A percentile compares a stretch with the other conserved stretches of the same genome.
phyloP scores from a whole-genome alignment of 1,284 basidiomycete species.

The Exsudoporus floridanus region DNA sequence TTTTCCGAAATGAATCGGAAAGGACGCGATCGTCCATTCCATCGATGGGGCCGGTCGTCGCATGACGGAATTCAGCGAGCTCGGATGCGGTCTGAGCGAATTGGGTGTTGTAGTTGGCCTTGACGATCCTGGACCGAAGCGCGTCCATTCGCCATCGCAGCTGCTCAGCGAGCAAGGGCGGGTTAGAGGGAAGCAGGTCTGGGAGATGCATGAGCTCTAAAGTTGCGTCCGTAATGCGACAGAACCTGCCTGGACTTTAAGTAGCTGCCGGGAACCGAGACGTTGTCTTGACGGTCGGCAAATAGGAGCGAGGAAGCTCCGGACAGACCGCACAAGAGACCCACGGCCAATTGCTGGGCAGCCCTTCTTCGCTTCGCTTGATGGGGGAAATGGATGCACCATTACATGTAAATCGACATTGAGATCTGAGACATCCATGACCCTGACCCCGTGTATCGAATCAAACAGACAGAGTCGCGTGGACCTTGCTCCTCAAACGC shows the following conservation, averaged over 20 bases:
- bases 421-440: too few relatives aligned
- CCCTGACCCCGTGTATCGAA: too few relatives aligned
- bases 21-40: not conserved
- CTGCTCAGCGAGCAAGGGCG: not conserved
- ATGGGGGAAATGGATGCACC: not conserved
- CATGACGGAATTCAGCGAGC: conserved; percentile 15
- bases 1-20: conserved; percentile 8
- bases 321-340: not conserved
- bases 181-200: conserved; percentile 1
- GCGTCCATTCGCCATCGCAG: not conserved
- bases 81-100: conserved; percentile 10
- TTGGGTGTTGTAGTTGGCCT: conserved; percentile 15
- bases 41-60: not conserved
- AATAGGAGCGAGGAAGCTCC: not conserved
- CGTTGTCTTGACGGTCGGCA: not conserved
- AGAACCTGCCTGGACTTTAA: conserved; percentile 1
- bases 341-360: not conserved
- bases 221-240: not conserved
- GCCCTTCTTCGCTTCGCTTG: not conserved
- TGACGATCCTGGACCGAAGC: conserved; percentile 10
- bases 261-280: not conserved
- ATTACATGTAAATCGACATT: not conserved
- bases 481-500: not conserved
- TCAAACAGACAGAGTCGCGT: not conserved
- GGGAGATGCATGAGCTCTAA: not conserved